Base-by-base conservation (phyloP, 2,329 filamentous ascomycete species). In the Fusarium annulatum region DNA sequence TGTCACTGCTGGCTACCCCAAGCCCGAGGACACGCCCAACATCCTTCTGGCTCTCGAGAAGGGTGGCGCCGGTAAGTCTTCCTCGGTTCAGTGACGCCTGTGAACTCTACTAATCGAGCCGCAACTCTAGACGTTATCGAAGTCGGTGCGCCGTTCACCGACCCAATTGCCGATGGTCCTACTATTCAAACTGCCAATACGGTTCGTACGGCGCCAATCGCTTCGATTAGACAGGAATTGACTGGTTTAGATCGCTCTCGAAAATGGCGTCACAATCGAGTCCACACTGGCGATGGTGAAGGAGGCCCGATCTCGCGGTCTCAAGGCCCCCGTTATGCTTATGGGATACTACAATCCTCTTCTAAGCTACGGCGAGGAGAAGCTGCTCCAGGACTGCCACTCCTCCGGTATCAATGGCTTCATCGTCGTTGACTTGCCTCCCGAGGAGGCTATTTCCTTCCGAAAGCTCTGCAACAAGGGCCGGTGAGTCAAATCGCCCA, bases 271-370 rank as follows among this genome's bases (percentile, higher is more conserved):
- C 73, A 97, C 92, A 16, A 93, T 97, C 71, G 87, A 89, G 75
- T 91, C 89, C 59, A 93, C 94, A 21, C 88, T 99, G 45, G 88
- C 93, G 79, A 96, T 97, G 88, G 92, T 98, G 69, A 92, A 92
- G 77, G 89, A 93, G 71, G 94, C 96, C 52, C 89, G 96, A 78
- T 88, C 88, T 76, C 89, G 88, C 71, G 96, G 96, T 46, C 86
- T 98, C 62, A 92, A 88, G 78, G 91, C 92, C 2, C 96, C 96
- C 2, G 90, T 99, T 46, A 85, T 99, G 80, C 89, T 99, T 75
- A 99, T 99, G 96, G 96, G 96, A 79, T 99, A 99, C 89, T 99
- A 97, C 86, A 99, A 99, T 86, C 96, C 96, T 2, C 88, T 98
- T 70, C 87, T 98, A 70, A 94, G 93, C 79, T 99, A 98, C 81